Evolutionary conservation across 257 asterid genomes (phyloP).

Genomic region (Verbena officinalis): DNA sequence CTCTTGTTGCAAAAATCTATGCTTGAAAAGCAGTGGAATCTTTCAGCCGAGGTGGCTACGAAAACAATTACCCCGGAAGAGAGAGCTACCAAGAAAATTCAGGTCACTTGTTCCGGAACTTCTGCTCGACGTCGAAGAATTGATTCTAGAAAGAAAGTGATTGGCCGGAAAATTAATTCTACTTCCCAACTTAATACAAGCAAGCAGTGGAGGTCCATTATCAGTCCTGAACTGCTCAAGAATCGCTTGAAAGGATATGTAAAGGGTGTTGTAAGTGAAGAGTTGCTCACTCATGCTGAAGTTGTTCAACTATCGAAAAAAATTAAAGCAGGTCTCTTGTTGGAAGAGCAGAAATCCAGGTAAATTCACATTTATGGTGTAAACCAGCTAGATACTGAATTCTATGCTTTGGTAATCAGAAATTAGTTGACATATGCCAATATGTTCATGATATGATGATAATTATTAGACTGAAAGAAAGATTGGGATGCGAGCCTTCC

Average conservation of each 20-base stretch:
- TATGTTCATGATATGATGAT: slow-evolving; percentile 21
- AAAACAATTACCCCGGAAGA: slow-evolving; percentile 22
- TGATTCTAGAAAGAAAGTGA: slow-evolving; percentile 44
- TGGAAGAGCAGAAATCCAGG: slow-evolving; percentile 82
- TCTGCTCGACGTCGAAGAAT: slow-evolving; percentile 80
- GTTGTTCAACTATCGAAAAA: slow-evolving; percentile 78
- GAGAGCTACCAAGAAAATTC: slow-evolving; percentile 36
- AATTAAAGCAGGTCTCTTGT: slow-evolving; percentile 64
- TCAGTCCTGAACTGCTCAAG: slow-evolving; percentile 59
- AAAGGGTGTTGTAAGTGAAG: slow-evolving; percentile 64
- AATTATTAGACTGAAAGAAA: slow-evolving; percentile 60
- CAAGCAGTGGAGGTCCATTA: slow-evolving; percentile 44
- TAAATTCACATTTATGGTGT: slow-evolving; percentile 11
- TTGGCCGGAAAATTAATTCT: slow-evolving; percentile 28
- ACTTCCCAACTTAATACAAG: slow-evolving; percentile 27
- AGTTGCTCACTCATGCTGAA: slow-evolving; percentile 75
- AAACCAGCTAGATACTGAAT: too few relatives aligned
- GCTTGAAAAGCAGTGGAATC: slow-evolving; percentile 95
- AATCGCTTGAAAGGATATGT: slow-evolving; percentile 69
- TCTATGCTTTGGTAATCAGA: not conserved
- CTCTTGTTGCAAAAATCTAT: slow-evolving; percentile 86
- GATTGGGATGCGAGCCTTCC: slow-evolving; percentile 89
- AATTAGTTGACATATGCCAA: not conserved
- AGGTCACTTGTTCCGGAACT: slow-evolving; percentile 61
- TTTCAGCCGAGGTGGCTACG: slow-evolving; percentile 40